A percentile compares a stretch with the other conserved stretches of the same genome.
These are phyloP conservation scores for Prunus dulcis DNA, from an alignment of 306 rosid species.

Conservation along the genomic window DNA sequence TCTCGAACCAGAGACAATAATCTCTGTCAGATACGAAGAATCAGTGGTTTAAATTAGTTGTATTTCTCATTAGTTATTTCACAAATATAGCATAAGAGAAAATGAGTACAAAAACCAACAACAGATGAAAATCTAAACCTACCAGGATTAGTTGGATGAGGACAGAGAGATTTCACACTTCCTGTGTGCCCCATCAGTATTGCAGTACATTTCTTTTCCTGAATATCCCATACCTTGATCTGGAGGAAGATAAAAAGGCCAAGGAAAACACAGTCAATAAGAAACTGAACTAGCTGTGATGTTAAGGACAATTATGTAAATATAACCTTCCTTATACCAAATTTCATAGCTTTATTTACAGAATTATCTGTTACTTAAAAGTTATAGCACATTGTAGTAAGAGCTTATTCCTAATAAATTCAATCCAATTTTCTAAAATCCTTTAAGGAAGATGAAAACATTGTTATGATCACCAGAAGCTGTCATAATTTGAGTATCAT, in stretches of 20 bases:
- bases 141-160: constrained; percentile 87
- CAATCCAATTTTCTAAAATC: not conserved
- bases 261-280: not conserved
- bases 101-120: not conserved
- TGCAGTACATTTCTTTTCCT: constrained; percentile 66
- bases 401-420: not conserved
- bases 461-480: too few relatives aligned
- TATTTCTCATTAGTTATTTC: not conserved
- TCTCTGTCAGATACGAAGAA: constrained; percentile 40
- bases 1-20: constrained; percentile 90
- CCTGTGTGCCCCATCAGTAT: constrained; percentile 71
- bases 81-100: not conserved
- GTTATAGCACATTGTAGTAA: not conserved
- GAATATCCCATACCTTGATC: constrained; percentile 93
- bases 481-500: constrained; percentile 70
- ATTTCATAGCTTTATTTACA: not conserved
- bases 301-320: not conserved
- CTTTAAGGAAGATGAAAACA: not conserved
- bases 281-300: constrained; percentile 1
- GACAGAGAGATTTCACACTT: constrained; percentile 81
- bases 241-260: constrained; percentile 23
- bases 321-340: not conserved
- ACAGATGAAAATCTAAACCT: constrained; percentile 1
- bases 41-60: not conserved
- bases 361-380: not conserved